Percentiles rank a stretch among this genome's conserved stretches.
Evolutionary conservation across 305 asterid species (phyloP).

Genomic region (Galium porrigens): DNA sequence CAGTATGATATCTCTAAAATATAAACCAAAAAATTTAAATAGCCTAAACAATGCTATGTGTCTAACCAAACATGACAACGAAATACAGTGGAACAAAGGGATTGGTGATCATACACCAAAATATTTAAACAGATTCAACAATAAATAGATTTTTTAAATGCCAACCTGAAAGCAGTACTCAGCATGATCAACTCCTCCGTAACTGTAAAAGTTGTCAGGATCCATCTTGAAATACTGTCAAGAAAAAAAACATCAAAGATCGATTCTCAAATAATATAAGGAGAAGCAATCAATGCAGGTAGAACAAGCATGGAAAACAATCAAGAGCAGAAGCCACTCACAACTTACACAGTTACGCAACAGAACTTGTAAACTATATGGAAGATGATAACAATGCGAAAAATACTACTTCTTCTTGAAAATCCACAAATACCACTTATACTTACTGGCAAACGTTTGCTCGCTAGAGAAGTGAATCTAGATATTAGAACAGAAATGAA

Average conservation of each 20-base stretch:
- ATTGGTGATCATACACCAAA: neutral
- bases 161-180: slow-evolving; percentile 83
- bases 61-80: neutral
- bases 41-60: neutral
- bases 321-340: neutral
- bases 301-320: neutral
- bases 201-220: slow-evolving; percentile 48
- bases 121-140: neutral
- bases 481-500: neutral
- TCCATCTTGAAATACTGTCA: slow-evolving; percentile 91
- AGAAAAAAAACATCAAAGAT: slow-evolving; percentile 35
- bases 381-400: neutral
- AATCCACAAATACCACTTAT: neutral
- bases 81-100: neutral
- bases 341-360: neutral
- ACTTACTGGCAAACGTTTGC: neutral
- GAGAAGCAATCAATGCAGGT: slow-evolving; percentile 6
- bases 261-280: slow-evolving; percentile 61
- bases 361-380: neutral
- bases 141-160: neutral
- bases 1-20: neutral
- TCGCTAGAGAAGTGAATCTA: neutral
- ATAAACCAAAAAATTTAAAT: too few species aligned
- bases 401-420: neutral
- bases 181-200: slow-evolving; percentile 75